Percentiles rank a stretch among this genome's conserved stretches.
phyloP scores from a whole-genome alignment of 768 basidiomycete species.

The Lactarius sp. region DNA sequence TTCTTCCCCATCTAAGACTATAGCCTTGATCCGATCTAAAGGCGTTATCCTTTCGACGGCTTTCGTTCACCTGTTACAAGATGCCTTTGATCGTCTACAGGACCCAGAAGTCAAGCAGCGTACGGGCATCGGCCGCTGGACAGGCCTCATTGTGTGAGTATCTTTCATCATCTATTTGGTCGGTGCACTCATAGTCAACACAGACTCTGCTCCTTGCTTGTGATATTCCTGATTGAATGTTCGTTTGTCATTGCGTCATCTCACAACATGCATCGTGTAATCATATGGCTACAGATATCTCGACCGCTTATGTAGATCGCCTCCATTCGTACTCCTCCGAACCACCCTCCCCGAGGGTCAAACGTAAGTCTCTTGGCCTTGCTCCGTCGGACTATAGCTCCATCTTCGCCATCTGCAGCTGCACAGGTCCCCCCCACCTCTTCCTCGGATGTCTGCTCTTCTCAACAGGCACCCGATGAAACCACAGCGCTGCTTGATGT shows the following conservation, averaged over 20 bases:
- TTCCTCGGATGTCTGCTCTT: neutral
- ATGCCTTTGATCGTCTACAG: constrained; percentile 60
- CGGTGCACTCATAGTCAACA: neutral
- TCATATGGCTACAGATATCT: constrained; percentile 47
- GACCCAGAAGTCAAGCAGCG: constrained; percentile 41
- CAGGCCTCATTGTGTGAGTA: constrained; percentile 70
- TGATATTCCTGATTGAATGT: constrained; percentile 82
- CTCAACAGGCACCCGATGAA: constrained; percentile 1
- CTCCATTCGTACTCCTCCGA: constrained; percentile 58
- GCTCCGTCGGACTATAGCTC: neutral
- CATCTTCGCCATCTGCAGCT: neutral
- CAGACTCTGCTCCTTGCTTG: constrained; percentile 59
- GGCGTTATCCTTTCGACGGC: constrained; percentile 81
- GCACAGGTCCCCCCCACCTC: neutral
- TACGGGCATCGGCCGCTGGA: constrained; percentile 47
- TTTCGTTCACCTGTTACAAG: constrained; percentile 76
- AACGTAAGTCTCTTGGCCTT: constrained; percentile 7
- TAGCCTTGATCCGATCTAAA: constrained; percentile 24
- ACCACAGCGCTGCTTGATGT: constrained; percentile 13
- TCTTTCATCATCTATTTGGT: constrained; percentile 15
- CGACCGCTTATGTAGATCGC: constrained; percentile 68
- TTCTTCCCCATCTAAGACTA: neutral
- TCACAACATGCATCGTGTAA: neutral
- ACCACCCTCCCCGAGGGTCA: constrained; percentile 28
- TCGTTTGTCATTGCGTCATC: constrained; percentile 27